Conservation (phyloP, 2,329 filamentous ascomycete genomes). For the Phialophora verrucosa region DNA sequence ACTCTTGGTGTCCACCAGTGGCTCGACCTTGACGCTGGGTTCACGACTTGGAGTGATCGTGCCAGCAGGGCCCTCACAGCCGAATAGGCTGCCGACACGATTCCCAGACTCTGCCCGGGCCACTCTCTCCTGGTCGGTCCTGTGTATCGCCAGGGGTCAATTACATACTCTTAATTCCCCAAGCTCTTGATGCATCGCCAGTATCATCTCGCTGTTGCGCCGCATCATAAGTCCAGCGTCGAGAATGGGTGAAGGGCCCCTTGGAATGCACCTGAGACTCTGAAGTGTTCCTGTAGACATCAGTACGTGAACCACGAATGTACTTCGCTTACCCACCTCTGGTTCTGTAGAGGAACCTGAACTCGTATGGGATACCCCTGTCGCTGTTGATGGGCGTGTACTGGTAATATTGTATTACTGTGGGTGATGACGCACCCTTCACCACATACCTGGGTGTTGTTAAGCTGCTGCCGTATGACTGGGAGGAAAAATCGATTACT, state of each 20-base stretch:
- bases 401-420: background rate
- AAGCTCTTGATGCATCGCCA: background rate
- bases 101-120: background rate
- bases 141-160: background rate
- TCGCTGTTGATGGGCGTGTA: conserved; percentile 1
- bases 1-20: background rate
- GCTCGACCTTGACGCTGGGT: background rate
- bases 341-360: conserved; percentile 25
- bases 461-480: background rate
- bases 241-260: conserved; percentile 23
- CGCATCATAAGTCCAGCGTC: conserved; percentile 10
- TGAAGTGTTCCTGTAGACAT: conserved; percentile 23
- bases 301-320: background rate
- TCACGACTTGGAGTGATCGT: background rate
- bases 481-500: background rate
- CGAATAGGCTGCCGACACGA: background rate
- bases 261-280: conserved; percentile 26
- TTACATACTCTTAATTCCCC: conserved; percentile 1
- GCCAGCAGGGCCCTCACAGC: background rate
- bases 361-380: conserved; percentile 5
- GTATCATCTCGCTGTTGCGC: conserved; percentile 3
- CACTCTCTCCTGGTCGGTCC: conserved; percentile 10
- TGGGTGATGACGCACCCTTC: background rate
- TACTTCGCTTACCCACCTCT: conserved; percentile 8
- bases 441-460: background rate